Evolutionary conservation across 768 basidiomycete genomes (phyloP).

Genomic region (Mycena kentingensis): DNA sequence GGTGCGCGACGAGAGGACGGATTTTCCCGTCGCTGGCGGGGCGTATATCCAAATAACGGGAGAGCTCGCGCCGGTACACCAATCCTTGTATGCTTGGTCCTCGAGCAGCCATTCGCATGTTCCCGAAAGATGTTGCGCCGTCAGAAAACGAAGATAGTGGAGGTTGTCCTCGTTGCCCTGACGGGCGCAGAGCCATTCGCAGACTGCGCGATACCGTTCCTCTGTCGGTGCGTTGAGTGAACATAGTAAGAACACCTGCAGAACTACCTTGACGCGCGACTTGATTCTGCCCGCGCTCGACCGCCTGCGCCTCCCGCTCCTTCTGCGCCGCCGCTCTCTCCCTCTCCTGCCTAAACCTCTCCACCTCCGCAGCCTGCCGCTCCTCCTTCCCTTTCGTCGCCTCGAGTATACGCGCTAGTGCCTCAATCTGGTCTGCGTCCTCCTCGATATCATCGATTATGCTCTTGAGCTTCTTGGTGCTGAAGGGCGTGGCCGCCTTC

Average conservation of each 20-base stretch:
- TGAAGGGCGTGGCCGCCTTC: slow-evolving; percentile 4
- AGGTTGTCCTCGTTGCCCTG: slow-evolving; percentile 13
- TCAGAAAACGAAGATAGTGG: slow-evolving; percentile 1
- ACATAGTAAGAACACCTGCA: background rate
- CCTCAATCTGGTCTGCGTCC: slow-evolving; percentile 9
- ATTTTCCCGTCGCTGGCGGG: slow-evolving; percentile 26
- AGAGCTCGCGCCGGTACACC: background rate
- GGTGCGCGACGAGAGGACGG: slow-evolving; percentile 22
- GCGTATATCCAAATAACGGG: slow-evolving; percentile 24
- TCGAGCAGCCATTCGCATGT: slow-evolving; percentile 20
- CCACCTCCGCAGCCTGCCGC: slow-evolving; percentile 14
- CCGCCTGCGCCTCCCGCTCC: slow-evolving; percentile 7
- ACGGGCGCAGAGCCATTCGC: slow-evolving; percentile 16
- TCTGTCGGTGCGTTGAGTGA: background rate
- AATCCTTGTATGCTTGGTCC: slow-evolving; percentile 8
- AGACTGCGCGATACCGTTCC: slow-evolving; percentile 10
- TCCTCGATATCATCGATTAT: slow-evolving; percentile 18
- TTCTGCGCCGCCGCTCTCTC: slow-evolving; percentile 13
- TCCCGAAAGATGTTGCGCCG: background rate
- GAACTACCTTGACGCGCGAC: slow-evolving; percentile 10
- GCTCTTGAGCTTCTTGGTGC: slow-evolving; percentile 15
- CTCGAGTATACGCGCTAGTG: slow-evolving; percentile 16
- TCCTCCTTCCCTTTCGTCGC: slow-evolving; percentile 11
- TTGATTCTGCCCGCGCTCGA: slow-evolving; percentile 5
- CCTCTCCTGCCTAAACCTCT: slow-evolving; percentile 7